Base-by-base conservation (phyloP, 257 asterid genomes). In the Nicotiana sylvestris region DNA sequence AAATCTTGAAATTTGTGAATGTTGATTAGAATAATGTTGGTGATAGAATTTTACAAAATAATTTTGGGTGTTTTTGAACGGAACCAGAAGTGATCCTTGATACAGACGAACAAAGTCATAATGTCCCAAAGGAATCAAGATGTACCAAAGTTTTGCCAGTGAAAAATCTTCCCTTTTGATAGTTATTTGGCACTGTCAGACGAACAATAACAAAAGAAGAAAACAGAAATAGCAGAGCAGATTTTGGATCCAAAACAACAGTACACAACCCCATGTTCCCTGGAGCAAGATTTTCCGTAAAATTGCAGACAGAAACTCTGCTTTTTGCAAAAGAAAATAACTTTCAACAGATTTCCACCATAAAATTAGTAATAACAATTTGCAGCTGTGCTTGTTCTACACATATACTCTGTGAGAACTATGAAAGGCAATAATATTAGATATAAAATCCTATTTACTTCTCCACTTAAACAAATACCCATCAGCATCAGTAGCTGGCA, bases 351-450 rank as follows among this genome's bases (percentile, higher is more conserved):
- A 74, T 37, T 69, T 39, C 56, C 57, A 69, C 17, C 21, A 21
- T 21, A 21, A 21, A 21, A 21, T 21, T 21, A 58, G 29, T 51
- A 43, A 3, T 43, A 51, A 76, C 46, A 76, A 76, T 27, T 49
- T 76, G 80, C 46, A 76, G 27, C 9, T 76, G 80, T 4, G 64
- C 64, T 76, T 76, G 80, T 51, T 51, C 43, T 76, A 76, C 80
- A 76, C 61, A 74, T 25, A 15, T 32, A 46, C 68, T 29, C 43
- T 64, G 7, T 65, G 43, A 30, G 15, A 29, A 65, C 27, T 27
- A 49, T 35, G 29, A 35, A 67, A 67, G 53, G 16, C 76, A 67
- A 8, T 16, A 66, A 16, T 35, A 77, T 37, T 39, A 79, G 76
- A 79, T 16, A 35, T 35, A 60, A 49, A 62, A 61, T 62, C 82